Conservation (phyloP, 2,329 filamentous ascomycete species). For the Hypoxylon sp. region DNA sequence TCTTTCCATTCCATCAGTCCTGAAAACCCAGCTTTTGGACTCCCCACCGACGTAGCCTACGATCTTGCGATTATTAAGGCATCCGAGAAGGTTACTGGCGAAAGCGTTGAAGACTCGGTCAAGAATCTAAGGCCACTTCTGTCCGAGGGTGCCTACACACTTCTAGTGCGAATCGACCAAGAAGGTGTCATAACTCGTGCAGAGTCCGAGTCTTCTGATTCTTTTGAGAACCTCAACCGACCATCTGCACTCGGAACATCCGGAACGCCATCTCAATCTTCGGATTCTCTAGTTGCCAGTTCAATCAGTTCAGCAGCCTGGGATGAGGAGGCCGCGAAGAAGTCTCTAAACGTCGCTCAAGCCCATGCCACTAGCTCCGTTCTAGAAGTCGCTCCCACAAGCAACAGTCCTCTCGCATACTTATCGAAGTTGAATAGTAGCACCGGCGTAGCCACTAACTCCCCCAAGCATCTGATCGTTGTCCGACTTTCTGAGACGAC, state of each 20-base stretch:
- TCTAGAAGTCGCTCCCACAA: conserved; percentile 4
- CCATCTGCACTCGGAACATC: conserved; percentile 14
- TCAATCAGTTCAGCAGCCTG: conserved; percentile 12
- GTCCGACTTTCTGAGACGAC: conserved; percentile 8
- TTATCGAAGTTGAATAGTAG: conserved; percentile 8
- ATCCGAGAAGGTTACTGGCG: not conserved
- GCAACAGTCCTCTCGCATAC: conserved; percentile 15
- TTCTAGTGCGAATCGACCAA: conserved; percentile 9
- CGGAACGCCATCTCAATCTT: conserved; percentile 9
- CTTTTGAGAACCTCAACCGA: conserved; percentile 15
- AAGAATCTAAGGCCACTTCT: conserved; percentile 9
- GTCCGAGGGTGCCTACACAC: conserved; percentile 5
- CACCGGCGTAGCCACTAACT: not conserved
- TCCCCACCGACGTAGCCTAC: conserved; percentile 4
- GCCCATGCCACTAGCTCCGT: not conserved
- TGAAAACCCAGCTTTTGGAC: not conserved
- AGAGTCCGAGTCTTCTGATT: conserved; percentile 6
- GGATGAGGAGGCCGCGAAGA: conserved; percentile 14
- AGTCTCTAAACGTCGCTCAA: conserved; percentile 1
- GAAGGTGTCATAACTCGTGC: conserved; percentile 1
- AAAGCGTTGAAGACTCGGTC: conserved; percentile 1
- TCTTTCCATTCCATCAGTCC: conserved; percentile 21
- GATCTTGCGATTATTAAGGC: conserved; percentile 31
- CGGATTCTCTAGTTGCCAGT: conserved; percentile 15
- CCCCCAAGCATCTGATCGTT: conserved; percentile 8